Base-by-base conservation (phyloP, 352 stramenopile genomes). In the Globisporangium spiculum region DNA sequence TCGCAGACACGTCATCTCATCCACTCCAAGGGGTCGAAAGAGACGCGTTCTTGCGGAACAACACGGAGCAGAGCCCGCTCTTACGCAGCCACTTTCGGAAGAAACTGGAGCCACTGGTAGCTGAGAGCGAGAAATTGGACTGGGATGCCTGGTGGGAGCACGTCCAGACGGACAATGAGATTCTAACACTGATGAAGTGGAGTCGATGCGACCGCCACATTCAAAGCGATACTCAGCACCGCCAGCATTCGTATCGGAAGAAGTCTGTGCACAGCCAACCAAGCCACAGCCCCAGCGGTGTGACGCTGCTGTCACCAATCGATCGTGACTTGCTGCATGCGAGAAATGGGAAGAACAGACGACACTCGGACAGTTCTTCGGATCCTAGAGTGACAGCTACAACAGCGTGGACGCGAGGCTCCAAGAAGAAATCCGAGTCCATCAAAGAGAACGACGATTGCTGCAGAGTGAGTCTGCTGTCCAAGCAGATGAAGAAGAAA, bases 401-500 rank as follows among this genome's bases (percentile, higher is more conserved):
- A 58, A 22, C 57, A 63, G 57, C 16, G 41, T 63, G 53, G 53
- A 58, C 26, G n/a, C 24, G 26, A 26, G 5, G 22, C 8, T 38
- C 24, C 14, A 54, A 41, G 36, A 41, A 64, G 24, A 64, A 54
- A 24, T 38, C 14, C 34, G 12, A 54, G 50, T 60, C 50, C 74
- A 72, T 71, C 56, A 76, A 73, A 44, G 18, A 59, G 10, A 69
- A 38, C 5, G 68, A 58, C 7, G 36, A 50, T 18, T 67, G 55
- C 22, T 68, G 64, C 48, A 50, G 41, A 50, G 24, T 90, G 24
- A 77, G 76, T n/a, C 65, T 90, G 3, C 64, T 90, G n/a, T 80
- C 78, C 2, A 75, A 70, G 27, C 76, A 74, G 7, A 77, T 89
- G 75, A 68, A 52, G 22, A 84, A 84, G 58, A 90, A 86, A 54